Percentiles rank a stretch among this genome's conserved stretches.
These are phyloP conservation scores for Verticillium isaacii DNA, from an alignment of 2,329 filamentous ascomycete species.

Conservation along the genomic window DNA sequence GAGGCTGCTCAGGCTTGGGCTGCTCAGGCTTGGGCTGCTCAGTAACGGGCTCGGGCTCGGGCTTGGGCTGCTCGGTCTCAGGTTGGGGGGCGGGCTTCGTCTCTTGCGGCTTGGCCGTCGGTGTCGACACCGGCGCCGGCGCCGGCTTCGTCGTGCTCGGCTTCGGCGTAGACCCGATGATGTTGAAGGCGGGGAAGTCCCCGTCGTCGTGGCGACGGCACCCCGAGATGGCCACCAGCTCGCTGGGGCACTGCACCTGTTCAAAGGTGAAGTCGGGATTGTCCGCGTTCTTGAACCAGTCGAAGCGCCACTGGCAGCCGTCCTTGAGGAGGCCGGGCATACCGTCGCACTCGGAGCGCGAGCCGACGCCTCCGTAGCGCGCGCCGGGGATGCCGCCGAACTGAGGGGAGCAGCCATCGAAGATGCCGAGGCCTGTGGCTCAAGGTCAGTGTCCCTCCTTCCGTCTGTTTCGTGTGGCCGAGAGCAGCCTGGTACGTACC, in stretches of 20 bases:
- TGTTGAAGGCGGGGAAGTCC: slow-evolving; percentile 1
- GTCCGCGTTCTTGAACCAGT: slow-evolving; percentile 56
- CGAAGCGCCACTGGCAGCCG: slow-evolving; percentile 59
- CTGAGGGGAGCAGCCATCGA: slow-evolving; percentile 45
- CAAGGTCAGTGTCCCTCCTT: background rate
- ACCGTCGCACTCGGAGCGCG: slow-evolving; percentile 41
- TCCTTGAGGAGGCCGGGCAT: slow-evolving; percentile 48
- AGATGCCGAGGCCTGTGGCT: slow-evolving; percentile 28
- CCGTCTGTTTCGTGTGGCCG: background rate
- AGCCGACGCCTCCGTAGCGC: slow-evolving; percentile 52
- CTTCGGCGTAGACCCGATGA: background rate
- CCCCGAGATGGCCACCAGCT: slow-evolving; percentile 34
- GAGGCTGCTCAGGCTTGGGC: background rate
- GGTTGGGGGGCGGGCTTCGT: background rate
- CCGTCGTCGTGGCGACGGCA: slow-evolving; percentile 19
- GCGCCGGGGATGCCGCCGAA: slow-evolving; percentile 41
- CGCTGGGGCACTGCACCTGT: slow-evolving; percentile 50
- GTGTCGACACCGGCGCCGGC: background rate
- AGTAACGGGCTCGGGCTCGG: background rate
- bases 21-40: too few species aligned
- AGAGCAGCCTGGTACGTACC: slow-evolving; percentile 30
- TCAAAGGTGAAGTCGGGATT: slow-evolving; percentile 51
- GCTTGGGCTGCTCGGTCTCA: too few species aligned
- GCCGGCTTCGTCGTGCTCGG: background rate
- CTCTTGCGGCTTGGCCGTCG: background rate